Conservation (phyloP, 805 yeast species). For the Pichia eremophila region DNA sequence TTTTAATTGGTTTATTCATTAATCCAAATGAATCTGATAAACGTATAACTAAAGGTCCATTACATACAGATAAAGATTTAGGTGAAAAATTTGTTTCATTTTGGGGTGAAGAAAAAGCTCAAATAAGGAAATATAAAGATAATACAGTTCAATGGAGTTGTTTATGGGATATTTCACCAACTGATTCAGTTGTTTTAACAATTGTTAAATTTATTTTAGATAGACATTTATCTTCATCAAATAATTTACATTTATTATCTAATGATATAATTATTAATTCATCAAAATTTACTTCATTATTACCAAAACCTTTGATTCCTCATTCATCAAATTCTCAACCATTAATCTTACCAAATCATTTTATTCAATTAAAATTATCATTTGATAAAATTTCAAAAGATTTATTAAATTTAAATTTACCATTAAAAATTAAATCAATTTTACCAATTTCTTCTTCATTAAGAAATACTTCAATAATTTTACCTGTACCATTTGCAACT, state of each 20-base stretch:
- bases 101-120: constrained; percentile 76
- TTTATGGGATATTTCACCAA: constrained; percentile 59
- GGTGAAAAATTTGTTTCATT: constrained; percentile 65
- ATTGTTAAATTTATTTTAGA: constrained; percentile 57
- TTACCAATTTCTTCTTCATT: constrained; percentile 67
- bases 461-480: constrained; percentile 64
- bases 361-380: constrained; percentile 35
- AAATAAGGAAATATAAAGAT: constrained; percentile 85
- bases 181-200: constrained; percentile 54
- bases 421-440: constrained; percentile 62
- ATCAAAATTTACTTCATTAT: constrained; percentile 36
- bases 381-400: constrained; percentile 42
- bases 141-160: constrained; percentile 87
- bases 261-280: constrained; percentile 30
- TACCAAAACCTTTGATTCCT: constrained; percentile 55
- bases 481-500: constrained; percentile 76
- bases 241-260: constrained; percentile 26
- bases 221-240: constrained; percentile 39
- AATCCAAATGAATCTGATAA: constrained; percentile 70
- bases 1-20: constrained; percentile 55
- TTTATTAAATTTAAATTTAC: constrained; percentile 41
- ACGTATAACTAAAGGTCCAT: constrained; percentile 81
- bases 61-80: constrained; percentile 45
- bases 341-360: constrained; percentile 31
- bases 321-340: constrained; percentile 46